Evolutionary conservation across 164 flowering plant species (phyloP).

Genomic region (Echeveria elegans): DNA sequence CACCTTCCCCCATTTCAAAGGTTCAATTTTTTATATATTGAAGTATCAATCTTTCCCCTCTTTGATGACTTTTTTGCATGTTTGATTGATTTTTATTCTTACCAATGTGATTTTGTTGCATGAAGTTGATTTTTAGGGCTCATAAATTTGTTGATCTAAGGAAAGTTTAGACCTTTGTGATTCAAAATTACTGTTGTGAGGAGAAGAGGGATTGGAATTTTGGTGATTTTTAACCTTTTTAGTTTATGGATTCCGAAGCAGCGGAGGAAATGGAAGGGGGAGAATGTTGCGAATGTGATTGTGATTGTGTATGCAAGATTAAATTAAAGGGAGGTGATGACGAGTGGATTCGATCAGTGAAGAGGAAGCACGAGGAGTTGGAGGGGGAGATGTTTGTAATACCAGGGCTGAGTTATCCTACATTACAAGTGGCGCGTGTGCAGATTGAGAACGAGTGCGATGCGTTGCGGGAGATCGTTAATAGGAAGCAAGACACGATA

Average conservation of each 20-base stretch:
- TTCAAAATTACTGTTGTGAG: not conserved
- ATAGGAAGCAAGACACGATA: slow-evolving; percentile 5
- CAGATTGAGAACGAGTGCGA: slow-evolving; percentile 6
- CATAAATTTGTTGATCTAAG: not conserved
- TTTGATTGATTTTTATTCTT: too few species aligned
- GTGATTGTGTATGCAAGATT: slow-evolving; percentile 28
- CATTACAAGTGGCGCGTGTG: not conserved
- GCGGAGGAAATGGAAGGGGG: slow-evolving; percentile 22
- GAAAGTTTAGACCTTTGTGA: not conserved
- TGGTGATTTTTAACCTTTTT: slow-evolving; percentile 15
- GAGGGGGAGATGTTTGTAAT: not conserved
- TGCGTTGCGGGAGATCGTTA: not conserved
- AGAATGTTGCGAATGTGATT: slow-evolving; percentile 46
- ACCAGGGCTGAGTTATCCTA: not conserved
- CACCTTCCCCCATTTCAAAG: not conserved
- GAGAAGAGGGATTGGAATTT: not conserved
- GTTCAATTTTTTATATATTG: not conserved
- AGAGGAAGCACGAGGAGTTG: not conserved
- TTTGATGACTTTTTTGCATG: too few species aligned
- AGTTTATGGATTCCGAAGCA: slow-evolving; percentile 36
- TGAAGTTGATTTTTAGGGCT: too few species aligned
- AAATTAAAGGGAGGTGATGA: not conserved
- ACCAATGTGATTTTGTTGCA: too few species aligned
- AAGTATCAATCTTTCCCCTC: not conserved
- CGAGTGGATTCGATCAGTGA: not conserved